Evolutionary conservation across 257 asterid species (phyloP).

Genomic region (Cynanchum wilfordii): DNA sequence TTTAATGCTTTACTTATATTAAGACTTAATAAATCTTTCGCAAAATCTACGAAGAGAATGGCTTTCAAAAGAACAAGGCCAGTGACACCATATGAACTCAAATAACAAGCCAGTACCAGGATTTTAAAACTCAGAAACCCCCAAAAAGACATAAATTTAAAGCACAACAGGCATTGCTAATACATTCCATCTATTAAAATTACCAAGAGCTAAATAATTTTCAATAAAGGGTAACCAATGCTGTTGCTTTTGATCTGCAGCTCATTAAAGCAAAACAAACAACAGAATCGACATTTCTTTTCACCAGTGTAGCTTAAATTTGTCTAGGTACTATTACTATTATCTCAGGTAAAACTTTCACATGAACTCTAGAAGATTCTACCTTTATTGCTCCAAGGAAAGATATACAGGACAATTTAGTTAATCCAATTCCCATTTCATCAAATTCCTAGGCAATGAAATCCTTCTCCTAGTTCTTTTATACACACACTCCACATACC

Average conservation of each 20-base stretch:
- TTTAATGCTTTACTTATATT: neutral
- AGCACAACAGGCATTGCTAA: neutral
- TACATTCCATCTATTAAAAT: neutral
- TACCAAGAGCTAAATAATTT: neutral
- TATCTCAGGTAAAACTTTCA: neutral
- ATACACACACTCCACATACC: neutral
- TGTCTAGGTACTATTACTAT: neutral
- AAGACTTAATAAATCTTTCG: neutral
- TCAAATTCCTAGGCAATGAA: neutral
- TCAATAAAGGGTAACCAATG: neutral
- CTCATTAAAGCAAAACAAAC: neutral
- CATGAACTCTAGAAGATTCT: neutral
- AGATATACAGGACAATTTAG: neutral
- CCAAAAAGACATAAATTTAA: neutral
- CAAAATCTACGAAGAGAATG: neutral
- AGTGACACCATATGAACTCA: neutral
- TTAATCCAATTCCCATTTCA: no score
- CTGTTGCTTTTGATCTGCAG: neutral
- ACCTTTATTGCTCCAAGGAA: neutral
- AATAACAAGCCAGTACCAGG: neutral
- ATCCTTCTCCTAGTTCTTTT: neutral
- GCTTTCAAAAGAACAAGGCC: neutral
- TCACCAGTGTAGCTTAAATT: neutral
- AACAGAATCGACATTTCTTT: neutral
- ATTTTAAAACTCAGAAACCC: neutral